Evolutionary conservation across 2,329 filamentous ascomycete species (phyloP), one percentile per base, ranked within the genome.

Genomic region (Nothopassalora personata): DNA sequence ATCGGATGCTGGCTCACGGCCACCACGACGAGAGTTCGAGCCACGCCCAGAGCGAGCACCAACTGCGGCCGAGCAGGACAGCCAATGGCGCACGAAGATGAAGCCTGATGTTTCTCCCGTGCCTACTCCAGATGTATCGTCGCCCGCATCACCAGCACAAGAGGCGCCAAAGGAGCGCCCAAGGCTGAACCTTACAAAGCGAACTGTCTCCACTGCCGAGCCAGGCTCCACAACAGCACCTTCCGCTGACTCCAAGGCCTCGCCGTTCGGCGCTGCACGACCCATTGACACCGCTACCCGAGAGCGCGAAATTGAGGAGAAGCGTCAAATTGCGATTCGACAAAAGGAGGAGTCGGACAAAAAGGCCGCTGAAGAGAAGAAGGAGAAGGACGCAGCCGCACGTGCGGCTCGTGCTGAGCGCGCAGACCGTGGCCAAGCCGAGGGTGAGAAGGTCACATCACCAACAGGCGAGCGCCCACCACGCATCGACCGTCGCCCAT

Each of bases 261-360:
- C 88, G 75, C 91, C 91, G 45, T 99, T 99, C 73, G 94, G 94
- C 69, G 92, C 89, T 61, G 94, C 94, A 58, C 87, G 89, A 63
- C 94, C 94, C 57, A 96, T 97, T 68, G 92, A 99, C 76, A 97
- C 93, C 50, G 89, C 90, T 49, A 84, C 91, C 13, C 87, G 90
- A 66, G 93, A 97, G 79, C 88, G 87, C 68, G 87, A 95, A 74
- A 86, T 99, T 59, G 93, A 95, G 70, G 91, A 96, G 78, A 96
- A 91, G 82, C 84, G 89, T 65, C 80, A 89, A 69, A 80, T 89
- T 59, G 83, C 84, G 6, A 64, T 91, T 28, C 86, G 86, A 64
- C 87, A 94, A 75, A 96, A 95, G 84, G 89, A 87, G 72, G 91
- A 96, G 68, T 85, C 87, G 0, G 90, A 94, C 1, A 90, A 94